phyloP scores from a whole-genome alignment of 352 stramenopile genomes.

The Phytopythium kandeliae region DNA sequence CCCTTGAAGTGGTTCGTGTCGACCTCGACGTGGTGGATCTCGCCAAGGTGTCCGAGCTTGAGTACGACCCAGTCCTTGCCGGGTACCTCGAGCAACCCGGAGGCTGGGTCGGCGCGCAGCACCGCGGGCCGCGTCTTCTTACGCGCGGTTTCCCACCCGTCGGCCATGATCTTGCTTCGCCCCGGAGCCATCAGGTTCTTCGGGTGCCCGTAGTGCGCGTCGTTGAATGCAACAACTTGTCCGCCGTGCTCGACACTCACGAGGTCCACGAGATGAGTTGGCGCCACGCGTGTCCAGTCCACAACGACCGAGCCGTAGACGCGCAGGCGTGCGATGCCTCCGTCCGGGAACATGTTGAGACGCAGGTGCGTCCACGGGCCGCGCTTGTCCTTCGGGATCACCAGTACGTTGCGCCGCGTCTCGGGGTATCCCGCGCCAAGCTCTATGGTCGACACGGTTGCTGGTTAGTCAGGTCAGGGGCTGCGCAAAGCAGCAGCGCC shows the following conservation, averaged over 20 bases:
- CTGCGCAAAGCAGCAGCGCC: no score
- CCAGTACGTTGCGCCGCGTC: constrained; percentile 86
- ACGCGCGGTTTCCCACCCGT: constrained; percentile 93
- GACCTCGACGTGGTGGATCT: constrained; percentile 72
- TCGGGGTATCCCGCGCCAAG: constrained; percentile 78
- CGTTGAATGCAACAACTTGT: constrained; percentile 85
- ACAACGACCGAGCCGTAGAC: constrained; percentile 66
- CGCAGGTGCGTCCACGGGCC: constrained; percentile 83
- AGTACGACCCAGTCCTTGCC: constrained; percentile 92
- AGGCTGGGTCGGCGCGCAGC: constrained; percentile 36
- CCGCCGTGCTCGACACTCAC: constrained; percentile 83
- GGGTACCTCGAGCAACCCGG: constrained; percentile 52
- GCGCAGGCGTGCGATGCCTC: constrained; percentile 87
- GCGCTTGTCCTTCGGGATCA: constrained; percentile 23
- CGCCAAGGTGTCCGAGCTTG: constrained; percentile 77
- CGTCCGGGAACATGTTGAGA: constrained; percentile 93
- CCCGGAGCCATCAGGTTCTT: constrained; percentile 87
- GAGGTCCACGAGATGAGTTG: constrained; percentile 72
- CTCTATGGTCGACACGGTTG: constrained; percentile 10
- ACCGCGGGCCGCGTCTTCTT: constrained; percentile 83
- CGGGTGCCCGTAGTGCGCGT: constrained; percentile 94
- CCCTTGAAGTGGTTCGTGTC: constrained; percentile 95
- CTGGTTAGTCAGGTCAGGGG: no score
- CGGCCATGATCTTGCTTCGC: constrained; percentile 89
- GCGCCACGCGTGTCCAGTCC: constrained; percentile 52